Evolutionary conservation across 805 yeast genomes (phyloP).

Genomic region (Candida dajiaensis): DNA sequence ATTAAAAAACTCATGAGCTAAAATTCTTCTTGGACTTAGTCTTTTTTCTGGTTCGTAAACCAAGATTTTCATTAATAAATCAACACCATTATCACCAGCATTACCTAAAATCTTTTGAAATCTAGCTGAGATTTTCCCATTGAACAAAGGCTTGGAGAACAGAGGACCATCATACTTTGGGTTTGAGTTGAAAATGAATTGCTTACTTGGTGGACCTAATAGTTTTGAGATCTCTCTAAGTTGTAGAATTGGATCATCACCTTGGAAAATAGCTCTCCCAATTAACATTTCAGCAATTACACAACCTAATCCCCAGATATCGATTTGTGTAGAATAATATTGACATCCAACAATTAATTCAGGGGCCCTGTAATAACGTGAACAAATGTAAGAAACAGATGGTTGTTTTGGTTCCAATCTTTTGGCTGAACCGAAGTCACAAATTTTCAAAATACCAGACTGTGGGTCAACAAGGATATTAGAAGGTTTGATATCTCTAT

Average conservation of each 20-base stretch:
- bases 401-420: conserved; percentile 73
- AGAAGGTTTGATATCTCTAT: conserved; percentile 81
- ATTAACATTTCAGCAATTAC: conserved; percentile 90
- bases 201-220: conserved; percentile 79
- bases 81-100: conserved; percentile 83
- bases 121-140: conserved; percentile 47
- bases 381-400: conserved; percentile 93
- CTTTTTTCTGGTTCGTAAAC: conserved; percentile 89
- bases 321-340: conserved; percentile 83
- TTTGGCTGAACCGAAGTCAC: conserved; percentile 85
- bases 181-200: conserved; percentile 67
- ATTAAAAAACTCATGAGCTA: conserved; percentile 86
- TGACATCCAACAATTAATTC: conserved; percentile 90
- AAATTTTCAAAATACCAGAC: conserved; percentile 61
- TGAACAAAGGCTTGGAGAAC: conserved; percentile 58
- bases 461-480: conserved; percentile 73
- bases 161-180: conserved; percentile 73
- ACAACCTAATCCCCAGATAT: conserved; percentile 97
- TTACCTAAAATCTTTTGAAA: conserved; percentile 65
- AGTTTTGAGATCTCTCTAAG: conserved; percentile 80
- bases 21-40: conserved; percentile 70
- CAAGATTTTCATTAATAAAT: conserved; percentile 70
- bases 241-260: conserved; percentile 83
- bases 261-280: conserved; percentile 94
- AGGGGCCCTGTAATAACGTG: conserved; percentile 94